phyloP scores from a whole-genome alignment of 352 stramenopile genomes.

The Globisporangium canariense region DNA sequence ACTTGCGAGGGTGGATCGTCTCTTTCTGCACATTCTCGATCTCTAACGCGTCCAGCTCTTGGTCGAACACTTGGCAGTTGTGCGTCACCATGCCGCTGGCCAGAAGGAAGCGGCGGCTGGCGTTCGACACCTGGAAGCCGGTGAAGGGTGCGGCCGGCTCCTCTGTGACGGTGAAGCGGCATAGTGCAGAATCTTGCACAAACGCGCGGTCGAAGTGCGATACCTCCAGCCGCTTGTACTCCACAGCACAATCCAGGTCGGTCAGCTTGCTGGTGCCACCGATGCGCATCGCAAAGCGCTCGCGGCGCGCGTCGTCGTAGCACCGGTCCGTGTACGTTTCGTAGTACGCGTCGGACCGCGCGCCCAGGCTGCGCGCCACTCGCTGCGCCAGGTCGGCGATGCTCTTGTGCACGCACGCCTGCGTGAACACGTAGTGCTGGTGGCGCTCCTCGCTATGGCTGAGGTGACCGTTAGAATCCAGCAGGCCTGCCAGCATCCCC shows the following conservation, averaged over 20 bases:
- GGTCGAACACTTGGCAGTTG: slow-evolving; percentile 96
- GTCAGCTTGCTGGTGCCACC: slow-evolving; percentile 2
- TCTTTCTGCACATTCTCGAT: slow-evolving; percentile 99
- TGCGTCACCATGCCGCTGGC: slow-evolving; percentile 12
- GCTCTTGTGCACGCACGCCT: slow-evolving; percentile 7
- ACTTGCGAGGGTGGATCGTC: slow-evolving; percentile 99
- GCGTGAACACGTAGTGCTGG: slow-evolving; percentile 7
- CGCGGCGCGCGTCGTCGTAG: slow-evolving; percentile 2
- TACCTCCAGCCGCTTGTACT: slow-evolving; percentile 6
- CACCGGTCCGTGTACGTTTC: slow-evolving; percentile 7
- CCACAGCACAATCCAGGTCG: slow-evolving; percentile 7
- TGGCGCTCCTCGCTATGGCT: slow-evolving; percentile 5
- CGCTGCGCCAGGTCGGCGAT: slow-evolving; percentile 9
- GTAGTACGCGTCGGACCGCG: slow-evolving; percentile 3
- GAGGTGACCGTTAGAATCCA: slow-evolving; percentile 7
- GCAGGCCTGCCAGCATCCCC: slow-evolving; percentile 4
- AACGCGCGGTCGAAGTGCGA: slow-evolving; percentile 7
- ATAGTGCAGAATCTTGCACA: slow-evolving; percentile 10
- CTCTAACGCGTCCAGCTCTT: slow-evolving; percentile 98
- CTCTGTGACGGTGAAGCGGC: slow-evolving; percentile 9
- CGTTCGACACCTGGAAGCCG: slow-evolving; percentile 15
- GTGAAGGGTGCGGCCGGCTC: slow-evolving; percentile 10
- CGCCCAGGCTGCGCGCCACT: slow-evolving; percentile 7
- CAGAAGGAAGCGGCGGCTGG: slow-evolving; percentile 21
- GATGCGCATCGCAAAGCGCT: slow-evolving; percentile 10